These are phyloP conservation scores for Leccinum longicurvipes DNA, from an alignment of 768 basidiomycete species.

Conservation along the genomic window DNA sequence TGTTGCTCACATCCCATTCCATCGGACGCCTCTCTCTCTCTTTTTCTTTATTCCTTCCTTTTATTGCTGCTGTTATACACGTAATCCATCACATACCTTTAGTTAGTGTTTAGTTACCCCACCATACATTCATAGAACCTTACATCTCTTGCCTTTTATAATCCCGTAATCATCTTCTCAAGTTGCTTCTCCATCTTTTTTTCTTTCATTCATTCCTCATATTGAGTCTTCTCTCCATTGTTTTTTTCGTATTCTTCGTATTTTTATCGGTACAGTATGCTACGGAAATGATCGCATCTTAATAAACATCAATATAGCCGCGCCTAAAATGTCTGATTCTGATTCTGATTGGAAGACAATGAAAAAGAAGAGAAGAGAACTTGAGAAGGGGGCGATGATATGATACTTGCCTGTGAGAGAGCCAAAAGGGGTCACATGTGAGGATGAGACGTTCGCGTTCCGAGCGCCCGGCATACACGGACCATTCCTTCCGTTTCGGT, in stretches of 20 bases:
- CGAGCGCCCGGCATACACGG: not conserved
- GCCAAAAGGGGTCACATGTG: not conserved
- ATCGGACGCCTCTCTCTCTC: not conserved
- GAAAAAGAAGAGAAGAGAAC: not conserved
- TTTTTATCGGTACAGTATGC: not conserved
- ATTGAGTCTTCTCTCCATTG: not conserved
- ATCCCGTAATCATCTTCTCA: not conserved
- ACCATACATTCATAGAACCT: not conserved
- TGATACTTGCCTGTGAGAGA: too few species aligned
- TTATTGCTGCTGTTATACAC: not conserved
- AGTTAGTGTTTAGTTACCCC: not conserved
- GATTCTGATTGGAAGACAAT: too few species aligned
- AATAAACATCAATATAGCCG: not conserved
- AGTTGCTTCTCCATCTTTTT: not conserved
- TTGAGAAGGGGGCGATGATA: too few species aligned
- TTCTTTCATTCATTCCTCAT: not conserved
- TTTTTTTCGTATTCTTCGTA: not conserved
- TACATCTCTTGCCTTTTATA: not conserved
- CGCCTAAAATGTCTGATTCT: not conserved
- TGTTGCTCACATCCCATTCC: constrained; percentile 3
- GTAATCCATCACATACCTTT: not conserved
- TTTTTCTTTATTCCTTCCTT: not conserved
- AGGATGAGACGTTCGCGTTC: not conserved
- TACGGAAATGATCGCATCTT: not conserved
- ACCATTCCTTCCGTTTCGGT: too few species aligned